Percentiles rank a stretch among this genome's conserved stretches.
These are phyloP conservation scores for Diatrype stigma DNA, from an alignment of 2,329 filamentous ascomycete genomes.

Conservation along the genomic window DNA sequence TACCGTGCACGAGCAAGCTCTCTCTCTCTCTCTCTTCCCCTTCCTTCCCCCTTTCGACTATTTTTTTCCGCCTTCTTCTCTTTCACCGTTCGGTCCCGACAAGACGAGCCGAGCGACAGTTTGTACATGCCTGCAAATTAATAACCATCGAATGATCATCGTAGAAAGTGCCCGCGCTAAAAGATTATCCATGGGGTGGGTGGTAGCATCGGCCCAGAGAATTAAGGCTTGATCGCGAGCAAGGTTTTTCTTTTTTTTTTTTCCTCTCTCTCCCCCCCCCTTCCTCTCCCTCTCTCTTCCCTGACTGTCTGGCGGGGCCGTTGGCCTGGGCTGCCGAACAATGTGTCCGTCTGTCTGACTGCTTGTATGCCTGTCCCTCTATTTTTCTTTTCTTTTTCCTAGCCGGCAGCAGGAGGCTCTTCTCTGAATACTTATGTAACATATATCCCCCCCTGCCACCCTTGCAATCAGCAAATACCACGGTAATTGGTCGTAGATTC, in stretches of 20 bases:
- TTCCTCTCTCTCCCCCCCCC: too few relatives aligned
- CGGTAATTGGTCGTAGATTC: too few relatives aligned
- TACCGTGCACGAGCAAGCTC: too few relatives aligned
- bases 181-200: constrained; percentile 8
- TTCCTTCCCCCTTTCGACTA: too few relatives aligned
- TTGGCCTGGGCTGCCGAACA: neutral
- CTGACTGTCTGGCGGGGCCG: too few relatives aligned
- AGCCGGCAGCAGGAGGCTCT: too few relatives aligned
- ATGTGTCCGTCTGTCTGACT: neutral
- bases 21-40: neutral
- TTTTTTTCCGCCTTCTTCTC: constrained; percentile 8
- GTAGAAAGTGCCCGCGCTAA: constrained; percentile 4
- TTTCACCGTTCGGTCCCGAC: neutral
- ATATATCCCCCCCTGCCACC: too few relatives aligned
- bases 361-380: neutral
- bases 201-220: constrained; percentile 12
- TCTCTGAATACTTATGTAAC: too few relatives aligned
- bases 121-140: neutral
- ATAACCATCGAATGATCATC: constrained; percentile 16
- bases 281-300: too few relatives aligned
- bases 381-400: too few relatives aligned
- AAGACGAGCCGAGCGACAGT: neutral
- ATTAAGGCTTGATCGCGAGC: constrained; percentile 17
- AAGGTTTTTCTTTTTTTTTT: constrained; percentile 17
- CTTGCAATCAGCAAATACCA: too few relatives aligned